Base-by-base conservation (phyloP, 768 basidiomycete species). In the Paxillus ammoniavirescens region DNA sequence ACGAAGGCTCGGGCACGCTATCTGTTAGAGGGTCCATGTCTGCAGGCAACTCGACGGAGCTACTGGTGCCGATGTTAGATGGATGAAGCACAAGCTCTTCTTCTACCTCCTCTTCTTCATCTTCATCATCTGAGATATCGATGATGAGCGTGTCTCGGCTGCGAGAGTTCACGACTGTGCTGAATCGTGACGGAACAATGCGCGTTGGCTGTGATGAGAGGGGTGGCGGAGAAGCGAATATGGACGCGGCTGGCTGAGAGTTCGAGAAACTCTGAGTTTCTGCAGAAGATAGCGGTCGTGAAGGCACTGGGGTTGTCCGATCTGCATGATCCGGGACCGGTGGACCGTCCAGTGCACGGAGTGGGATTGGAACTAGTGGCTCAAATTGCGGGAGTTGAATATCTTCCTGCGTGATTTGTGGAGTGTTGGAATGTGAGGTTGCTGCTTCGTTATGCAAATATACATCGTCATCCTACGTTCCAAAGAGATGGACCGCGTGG, bases 91-190 rank as follows among this genome's bases (percentile, higher is more conserved):
- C 17, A 41, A 36, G 21, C 21, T 51, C 53, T 49, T 38, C 61
- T 31, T 55, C 65, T 15, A 50, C 58, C 4, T 61, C 63, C 2
- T 62, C 61, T 0, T 61, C 64, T 3, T 67, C 61, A 0, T 61
- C 64, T 3, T 67, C 69, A 1, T 69, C 67, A 44, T 65, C 71
- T 7, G 65, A 65, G 18, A 70, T 68, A 23, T 72, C 65, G 38
- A 71, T 71, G 36, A 72, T 52, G 44, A 72, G 57, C 14, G 65
- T 49, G 48, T 70, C 61, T 18, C 60, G 63, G 45, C 23, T 52
- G 5, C 60, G 67, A 42, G 57, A 15, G 41, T 40, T 57, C 52
- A 69, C 59, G 13, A 53, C 49, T 12, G 68, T 60, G 47, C 60
- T 66, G 54, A 72, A 72, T 37, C 61, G 64, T 31, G 65, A 67